These are phyloP conservation scores for Clonostachys chloroleuca DNA, from an alignment of 2,329 filamentous ascomycete genomes.

Conservation along the genomic window DNA sequence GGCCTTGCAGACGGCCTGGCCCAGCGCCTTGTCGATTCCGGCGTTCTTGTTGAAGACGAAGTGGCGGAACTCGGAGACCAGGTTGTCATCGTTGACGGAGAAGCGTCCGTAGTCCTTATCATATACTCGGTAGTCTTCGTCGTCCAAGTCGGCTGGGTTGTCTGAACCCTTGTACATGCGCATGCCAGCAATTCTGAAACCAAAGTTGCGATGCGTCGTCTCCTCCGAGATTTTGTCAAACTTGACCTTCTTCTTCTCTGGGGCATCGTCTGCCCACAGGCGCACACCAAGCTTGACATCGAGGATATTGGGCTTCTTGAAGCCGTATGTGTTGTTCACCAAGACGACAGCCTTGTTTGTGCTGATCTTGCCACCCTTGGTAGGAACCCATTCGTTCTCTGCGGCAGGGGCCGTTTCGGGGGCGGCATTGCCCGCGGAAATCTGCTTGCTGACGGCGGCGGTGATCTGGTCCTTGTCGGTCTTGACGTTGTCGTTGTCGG, in stretches of 20 bases:
- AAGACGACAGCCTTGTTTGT: conserved; percentile 81
- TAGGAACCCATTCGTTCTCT: conserved; percentile 36
- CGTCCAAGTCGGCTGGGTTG: conserved; percentile 43
- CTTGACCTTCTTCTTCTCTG: conserved; percentile 51
- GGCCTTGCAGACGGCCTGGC: conserved; percentile 46
- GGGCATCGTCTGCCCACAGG: conserved; percentile 76
- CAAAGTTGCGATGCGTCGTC: conserved; percentile 56
- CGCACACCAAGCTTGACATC: conserved; percentile 88
- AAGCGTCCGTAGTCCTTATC: conserved; percentile 59
- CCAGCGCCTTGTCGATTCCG: conserved; percentile 54
- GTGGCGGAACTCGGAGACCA: conserved; percentile 46
- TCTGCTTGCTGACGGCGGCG: conserved; percentile 4
- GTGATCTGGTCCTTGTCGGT: conserved; percentile 23
- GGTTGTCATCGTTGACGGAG: conserved; percentile 46
- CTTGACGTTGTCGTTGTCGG: conserved; percentile 23
- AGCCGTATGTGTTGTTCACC: conserved; percentile 78
- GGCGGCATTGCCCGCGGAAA: conserved; percentile 2
- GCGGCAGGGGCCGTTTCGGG: neutral
- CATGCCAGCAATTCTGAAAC: conserved; percentile 64
- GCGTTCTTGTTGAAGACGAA: conserved; percentile 56
- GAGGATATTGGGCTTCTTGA: conserved; percentile 80
- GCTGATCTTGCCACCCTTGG: conserved; percentile 55
- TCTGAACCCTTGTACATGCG: conserved; percentile 54
- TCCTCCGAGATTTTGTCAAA: conserved; percentile 55
- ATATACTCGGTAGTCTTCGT: conserved; percentile 54